Base-by-base conservation (phyloP, 352 stramenopile genomes). In the Hyaloperonospora arabidopsidis region DNA sequence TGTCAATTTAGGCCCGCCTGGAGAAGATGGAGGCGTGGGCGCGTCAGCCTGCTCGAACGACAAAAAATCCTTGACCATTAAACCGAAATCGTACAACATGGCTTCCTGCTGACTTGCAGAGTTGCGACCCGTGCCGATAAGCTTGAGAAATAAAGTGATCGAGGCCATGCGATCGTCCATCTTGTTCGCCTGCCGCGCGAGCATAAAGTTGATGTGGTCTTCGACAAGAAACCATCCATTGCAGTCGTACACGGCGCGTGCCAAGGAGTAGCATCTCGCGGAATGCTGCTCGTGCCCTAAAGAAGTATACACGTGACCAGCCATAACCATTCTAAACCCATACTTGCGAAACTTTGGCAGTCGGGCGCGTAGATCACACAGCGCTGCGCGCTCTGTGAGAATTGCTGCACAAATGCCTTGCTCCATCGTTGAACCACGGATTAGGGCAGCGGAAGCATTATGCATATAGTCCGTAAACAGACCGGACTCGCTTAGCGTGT, bases 281-380 rank as follows among this genome's bases (percentile, higher is more conserved):
- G 84, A 87, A 60, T 95, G 85, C 19, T 77, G 63, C 5, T 73
- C 68, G 56, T 90, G 77, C 0, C 77, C 79, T 12, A 89, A 50
- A 1, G 79, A 86, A 35, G 87, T 70, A 61, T 92, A 95, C 4
- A 91, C 70, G 35, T 93, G 82, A 19, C 85, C 82, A 19, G 85
- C 85, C 76, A 95, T 94, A 38, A 95, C 80, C 84, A 95, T 89
- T 52, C 84, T 75, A 52, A 95, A 95, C 2, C 84, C 85, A 52
- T 86, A 93, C 48, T 95, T 95, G 54, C 85, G 82, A 46, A 90
- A 92, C 46, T 89, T 92, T 1, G 83, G 73, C 15, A 70, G 60
- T 25, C 79, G 69, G 8, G 76, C 69, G 32, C 83, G 81, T 4
- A 91, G 53, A 63, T 93, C 82, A 52, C 82, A 93, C 45, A 91